Evolutionary conservation across 1,139 yeast species (phyloP).

Genomic region (Saccharomycopsis crataegensis): DNA sequence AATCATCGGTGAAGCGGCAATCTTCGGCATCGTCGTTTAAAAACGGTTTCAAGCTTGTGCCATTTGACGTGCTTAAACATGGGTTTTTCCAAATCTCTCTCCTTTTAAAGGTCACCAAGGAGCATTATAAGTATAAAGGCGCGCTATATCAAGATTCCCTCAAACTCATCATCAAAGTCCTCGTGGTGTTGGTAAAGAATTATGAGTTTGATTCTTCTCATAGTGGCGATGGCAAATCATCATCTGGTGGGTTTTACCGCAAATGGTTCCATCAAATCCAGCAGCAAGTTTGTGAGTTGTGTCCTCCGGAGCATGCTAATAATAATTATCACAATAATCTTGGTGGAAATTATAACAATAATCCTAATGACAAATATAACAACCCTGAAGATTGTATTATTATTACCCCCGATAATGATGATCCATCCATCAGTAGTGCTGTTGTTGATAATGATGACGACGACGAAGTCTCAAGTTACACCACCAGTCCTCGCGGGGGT

Average conservation of each 20-base stretch:
- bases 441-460: not conserved
- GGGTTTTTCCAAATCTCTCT: constrained; percentile 2
- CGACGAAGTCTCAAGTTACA: not conserved
- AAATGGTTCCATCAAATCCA: too few relatives aligned
- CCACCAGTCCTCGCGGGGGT: not conserved
- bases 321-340: not conserved
- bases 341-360: not conserved
- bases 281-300: not conserved
- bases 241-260: not conserved
- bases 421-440: too few relatives aligned
- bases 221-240: not conserved
- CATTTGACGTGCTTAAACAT: constrained; percentile 6
- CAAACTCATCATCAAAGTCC: not conserved
- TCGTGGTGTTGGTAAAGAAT: constrained; percentile 11
- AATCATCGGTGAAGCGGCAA: not conserved
- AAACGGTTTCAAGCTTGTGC: constrained; percentile 11
- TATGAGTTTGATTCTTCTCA: constrained; percentile 6
- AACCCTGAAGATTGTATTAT: not conserved
- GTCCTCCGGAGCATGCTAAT: not conserved
- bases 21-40: constrained; percentile 5
- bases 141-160: not conserved
- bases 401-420: not conserved
- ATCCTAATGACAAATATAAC: too few relatives aligned
- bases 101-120: not conserved
- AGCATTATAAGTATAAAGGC: constrained; percentile 1